Evolutionary conservation across 202 grass and related monocot genomes (phyloP).

Genomic region (Hordeum pubiflorum): DNA sequence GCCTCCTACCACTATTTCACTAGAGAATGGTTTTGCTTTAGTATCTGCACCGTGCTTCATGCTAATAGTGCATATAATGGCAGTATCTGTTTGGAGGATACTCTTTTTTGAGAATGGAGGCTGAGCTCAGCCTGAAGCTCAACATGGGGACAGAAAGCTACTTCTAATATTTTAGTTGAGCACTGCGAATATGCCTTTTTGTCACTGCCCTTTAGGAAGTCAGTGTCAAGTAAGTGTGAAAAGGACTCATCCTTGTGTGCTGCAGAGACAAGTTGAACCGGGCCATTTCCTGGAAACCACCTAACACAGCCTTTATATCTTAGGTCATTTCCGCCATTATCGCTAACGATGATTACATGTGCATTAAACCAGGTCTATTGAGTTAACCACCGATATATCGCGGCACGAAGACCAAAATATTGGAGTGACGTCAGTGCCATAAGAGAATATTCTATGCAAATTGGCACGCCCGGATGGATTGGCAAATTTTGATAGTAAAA

Average conservation of each 20-base stretch:
- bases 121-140: neutral
- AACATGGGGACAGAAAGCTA: neutral
- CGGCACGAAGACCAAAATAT: constrained; percentile 5
- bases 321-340: constrained; percentile 18
- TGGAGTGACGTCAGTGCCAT: constrained; percentile 11
- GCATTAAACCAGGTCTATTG: constrained; percentile 10
- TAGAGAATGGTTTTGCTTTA: neutral
- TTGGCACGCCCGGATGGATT: constrained; percentile 1
- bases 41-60: neutral
- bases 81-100: neutral
- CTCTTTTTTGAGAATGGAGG: neutral
- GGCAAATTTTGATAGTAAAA: constrained; percentile 14
- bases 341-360: constrained; percentile 9
- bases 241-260: constrained; percentile 22
- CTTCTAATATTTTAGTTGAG: neutral
- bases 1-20: neutral
- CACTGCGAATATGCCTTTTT: constrained; percentile 9
- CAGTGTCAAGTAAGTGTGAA: constrained; percentile 24
- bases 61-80: neutral
- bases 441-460: neutral
- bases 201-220: constrained; percentile 16
- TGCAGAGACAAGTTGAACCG: constrained; percentile 16
- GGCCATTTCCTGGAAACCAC: constrained; percentile 39
- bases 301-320: constrained; percentile 21
- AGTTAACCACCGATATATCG: constrained; percentile 5